Evolutionary conservation across 495 filamentous ascomycete genomes (phyloP).

Genomic region (Hapsidospora chrysogenum): DNA sequence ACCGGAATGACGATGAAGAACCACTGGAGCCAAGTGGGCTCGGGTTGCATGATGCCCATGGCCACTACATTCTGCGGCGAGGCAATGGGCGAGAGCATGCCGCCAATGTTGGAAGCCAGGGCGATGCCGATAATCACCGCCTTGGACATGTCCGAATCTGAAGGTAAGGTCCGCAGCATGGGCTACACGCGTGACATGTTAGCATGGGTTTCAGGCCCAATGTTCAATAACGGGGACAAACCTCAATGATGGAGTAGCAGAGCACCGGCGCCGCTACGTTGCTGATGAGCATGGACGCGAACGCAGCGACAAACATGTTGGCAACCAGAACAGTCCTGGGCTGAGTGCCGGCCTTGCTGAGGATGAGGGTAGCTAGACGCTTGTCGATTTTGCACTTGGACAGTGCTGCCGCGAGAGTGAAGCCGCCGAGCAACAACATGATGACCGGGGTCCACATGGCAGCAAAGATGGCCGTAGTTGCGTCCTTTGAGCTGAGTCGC

Average conservation of each 20-base stretch:
- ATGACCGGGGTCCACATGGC: constrained; percentile 99
- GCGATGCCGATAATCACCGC: constrained; percentile 94
- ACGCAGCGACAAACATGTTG: constrained; percentile 97
- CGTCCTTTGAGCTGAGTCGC: constrained; percentile 55
- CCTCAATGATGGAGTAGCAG: constrained; percentile 92
- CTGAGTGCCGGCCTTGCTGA: constrained; percentile 87
- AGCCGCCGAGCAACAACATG: constrained; percentile 93
- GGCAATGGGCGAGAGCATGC: constrained; percentile 90
- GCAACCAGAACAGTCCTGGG: constrained; percentile 77
- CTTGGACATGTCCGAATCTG: constrained; percentile 82
- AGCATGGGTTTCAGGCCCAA: not conserved
- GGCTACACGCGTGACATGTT: constrained; percentile 34
- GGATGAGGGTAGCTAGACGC: constrained; percentile 88
- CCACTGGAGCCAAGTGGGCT: constrained; percentile 85
- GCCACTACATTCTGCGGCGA: constrained; percentile 96
- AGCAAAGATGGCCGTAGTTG: constrained; percentile 67
- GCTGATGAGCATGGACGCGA: constrained; percentile 97
- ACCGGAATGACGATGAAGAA: constrained; percentile 93
- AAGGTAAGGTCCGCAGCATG: constrained; percentile 79
- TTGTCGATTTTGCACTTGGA: constrained; percentile 97
- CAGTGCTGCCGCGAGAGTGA: constrained; percentile 85
- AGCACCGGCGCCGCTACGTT: constrained; percentile 97
- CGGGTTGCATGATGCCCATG: constrained; percentile 80
- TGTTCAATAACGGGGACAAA: constrained; percentile 17
- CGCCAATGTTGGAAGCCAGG: constrained; percentile 86